These are phyloP conservation scores for Nakaseomyces bracarensis DNA, from an alignment of 1,139 yeast genomes.

Conservation along the genomic window DNA sequence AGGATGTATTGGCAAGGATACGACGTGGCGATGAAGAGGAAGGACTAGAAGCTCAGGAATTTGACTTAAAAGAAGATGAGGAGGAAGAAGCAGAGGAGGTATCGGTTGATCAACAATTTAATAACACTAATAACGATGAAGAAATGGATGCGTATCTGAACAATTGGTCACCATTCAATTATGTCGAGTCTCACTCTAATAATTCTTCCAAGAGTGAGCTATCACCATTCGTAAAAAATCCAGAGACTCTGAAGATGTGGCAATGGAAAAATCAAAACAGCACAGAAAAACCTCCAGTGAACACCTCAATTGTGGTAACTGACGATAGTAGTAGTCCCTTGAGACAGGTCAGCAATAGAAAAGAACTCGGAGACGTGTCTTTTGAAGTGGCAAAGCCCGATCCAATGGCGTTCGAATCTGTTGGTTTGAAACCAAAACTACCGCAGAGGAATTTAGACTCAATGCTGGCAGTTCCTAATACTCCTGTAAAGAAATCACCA, in stretches of 20 bases:
- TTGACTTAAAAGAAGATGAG: slow-evolving; percentile 14
- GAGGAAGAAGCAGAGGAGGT: slow-evolving; percentile 9
- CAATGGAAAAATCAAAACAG: slow-evolving; percentile 8
- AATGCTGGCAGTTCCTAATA: slow-evolving; percentile 25
- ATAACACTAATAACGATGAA: neutral
- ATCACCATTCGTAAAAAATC: slow-evolving; percentile 26
- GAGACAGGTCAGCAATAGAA: neutral
- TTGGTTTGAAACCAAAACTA: slow-evolving; percentile 29
- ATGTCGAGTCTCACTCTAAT: slow-evolving; percentile 12
- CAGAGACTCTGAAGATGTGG: slow-evolving; percentile 18
- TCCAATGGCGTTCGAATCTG: slow-evolving; percentile 22
- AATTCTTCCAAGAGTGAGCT: slow-evolving; percentile 24
- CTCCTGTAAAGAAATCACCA: slow-evolving; percentile 31
- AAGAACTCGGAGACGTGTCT: neutral
- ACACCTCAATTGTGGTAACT: neutral
- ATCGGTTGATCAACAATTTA: neutral
- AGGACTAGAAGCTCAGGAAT: slow-evolving; percentile 9
- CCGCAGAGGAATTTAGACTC: slow-evolving; percentile 15
- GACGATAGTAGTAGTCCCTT: neutral
- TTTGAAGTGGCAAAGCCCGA: slow-evolving; percentile 23
- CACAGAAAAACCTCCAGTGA: slow-evolving; percentile 5
- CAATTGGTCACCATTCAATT: slow-evolving; percentile 26
- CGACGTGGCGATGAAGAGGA: slow-evolving; percentile 10
- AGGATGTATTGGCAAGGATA: neutral
- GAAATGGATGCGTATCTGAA: slow-evolving; percentile 15